Evolutionary conservation across 2,329 filamentous ascomycete genomes (phyloP), one percentile per base, ranked within the genome.

Genomic region (Fusarium fujikuroi): DNA sequence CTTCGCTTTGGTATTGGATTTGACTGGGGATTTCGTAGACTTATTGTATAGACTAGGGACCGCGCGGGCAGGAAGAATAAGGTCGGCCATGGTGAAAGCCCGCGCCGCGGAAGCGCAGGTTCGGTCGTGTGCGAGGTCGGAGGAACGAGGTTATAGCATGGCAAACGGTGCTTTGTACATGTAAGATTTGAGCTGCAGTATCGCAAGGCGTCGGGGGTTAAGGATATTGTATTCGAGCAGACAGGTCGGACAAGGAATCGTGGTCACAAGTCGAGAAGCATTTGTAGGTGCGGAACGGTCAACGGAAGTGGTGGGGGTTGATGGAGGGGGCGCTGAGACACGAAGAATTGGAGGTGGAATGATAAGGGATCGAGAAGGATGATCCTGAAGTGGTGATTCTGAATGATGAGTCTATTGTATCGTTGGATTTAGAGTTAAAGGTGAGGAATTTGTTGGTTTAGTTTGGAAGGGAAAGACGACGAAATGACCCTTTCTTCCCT

Each of bases 1-100:
- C 23, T 75, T 77, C 34, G 75, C 64, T 47, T 78, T 78, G 0
- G 68, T 71, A n/a, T 80, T 80, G 12, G 72, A 67, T 36, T 76
- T 76, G 8, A 62, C 52, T 19, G 66, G 23, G 1, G 57, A 59
- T 42, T 72, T 76, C 5, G 56, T 28, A 28, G 75, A 56, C 11
- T 75, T 78, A 3, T 52, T 59, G 49, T 79, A 75, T n/a, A 73
- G 60, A 11, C 64, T 66, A 16, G 73, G 73, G 28, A 75, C 73
- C 44, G 75, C 49, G 50, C 73, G 75, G 36, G 76, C 60, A n/a
- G 72, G 74, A 23, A 80, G 67, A 34, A 80, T 66, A 37, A 80
- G 66, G 65, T 80, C 76, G 66, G 74, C 72, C 79, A 80, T 80
- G 69, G 23, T 54, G 50, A 60, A 60, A 43, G 53, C 61, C 54